A percentile compares a stretch with the other conserved stretches of the same genome.
Conservation (phyloP, 164 flowering plant genomes). For the Umbilicus rupestris region DNA sequence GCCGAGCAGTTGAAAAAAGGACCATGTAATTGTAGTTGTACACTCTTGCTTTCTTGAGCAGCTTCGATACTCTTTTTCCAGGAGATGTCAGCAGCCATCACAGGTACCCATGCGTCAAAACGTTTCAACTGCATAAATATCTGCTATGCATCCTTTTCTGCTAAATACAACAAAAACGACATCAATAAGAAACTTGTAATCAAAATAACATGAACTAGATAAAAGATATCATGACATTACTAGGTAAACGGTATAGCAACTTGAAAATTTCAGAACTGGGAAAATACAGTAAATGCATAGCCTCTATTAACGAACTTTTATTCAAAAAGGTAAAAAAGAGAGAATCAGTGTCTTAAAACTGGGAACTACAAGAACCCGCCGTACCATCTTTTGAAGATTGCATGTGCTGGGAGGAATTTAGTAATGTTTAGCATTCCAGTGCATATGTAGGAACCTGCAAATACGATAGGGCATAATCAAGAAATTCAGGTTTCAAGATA, state of each 20-base stretch:
- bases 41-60: conserved; percentile 1
- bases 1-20: neutral
- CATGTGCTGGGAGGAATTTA: neutral
- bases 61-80: neutral
- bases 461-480: conserved; percentile 9
- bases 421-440: conserved; percentile 36
- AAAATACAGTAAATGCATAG: neutral
- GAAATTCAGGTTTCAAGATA: neutral
- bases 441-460: conserved; percentile 56
- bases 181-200: neutral
- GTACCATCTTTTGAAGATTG: neutral
- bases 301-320: neutral
- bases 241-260: neutral
- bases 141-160: neutral
- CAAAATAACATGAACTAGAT: too few relatives aligned
- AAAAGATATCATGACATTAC: neutral
- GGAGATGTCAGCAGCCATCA: too few relatives aligned
- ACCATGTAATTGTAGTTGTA: neutral
- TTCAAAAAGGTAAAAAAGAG: neutral
- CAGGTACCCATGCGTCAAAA: neutral
- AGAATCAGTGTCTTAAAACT: neutral
- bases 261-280: neutral
- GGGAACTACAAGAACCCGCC: neutral
- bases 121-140: neutral
- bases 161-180: neutral